Evolutionary conservation across 208 protist species (phyloP).

Genomic region (Trypanosoma conorhini): DNA sequence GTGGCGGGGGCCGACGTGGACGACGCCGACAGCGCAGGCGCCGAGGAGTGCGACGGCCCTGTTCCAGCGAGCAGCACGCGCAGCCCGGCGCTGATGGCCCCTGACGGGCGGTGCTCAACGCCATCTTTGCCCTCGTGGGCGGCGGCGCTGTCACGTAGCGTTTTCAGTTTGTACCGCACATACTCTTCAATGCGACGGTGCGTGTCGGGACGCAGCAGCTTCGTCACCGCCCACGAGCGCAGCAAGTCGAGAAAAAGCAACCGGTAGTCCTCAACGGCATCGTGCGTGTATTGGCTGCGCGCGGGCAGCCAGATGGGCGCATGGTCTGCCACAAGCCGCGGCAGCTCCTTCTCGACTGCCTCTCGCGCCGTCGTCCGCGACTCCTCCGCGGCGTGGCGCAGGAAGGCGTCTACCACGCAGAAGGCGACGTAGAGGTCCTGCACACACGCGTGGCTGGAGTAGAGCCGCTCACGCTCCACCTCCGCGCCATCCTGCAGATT

Average conservation of each 20-base stretch:
- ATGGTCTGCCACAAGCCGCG: slow-evolving; percentile 55
- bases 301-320: slow-evolving; percentile 39
- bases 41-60: slow-evolving; percentile 5
- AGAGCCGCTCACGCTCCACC: slow-evolving; percentile 42
- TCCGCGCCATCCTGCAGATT: slow-evolving; percentile 1
- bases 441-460: slow-evolving; percentile 55
- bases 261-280: slow-evolving; percentile 60
- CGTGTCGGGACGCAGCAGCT: slow-evolving; percentile 37
- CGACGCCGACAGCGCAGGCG: not conserved
- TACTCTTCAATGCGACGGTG: slow-evolving; percentile 64
- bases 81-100: slow-evolving; percentile 13
- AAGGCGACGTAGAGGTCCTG: slow-evolving; percentile 80
- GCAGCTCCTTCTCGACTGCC: slow-evolving; percentile 47
- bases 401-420: slow-evolving; percentile 62
- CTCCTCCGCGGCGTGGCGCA: slow-evolving; percentile 41
- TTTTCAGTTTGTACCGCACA: slow-evolving; percentile 57
- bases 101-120: not conserved
- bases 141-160: slow-evolving; percentile 32
- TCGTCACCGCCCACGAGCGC: slow-evolving; percentile 52
- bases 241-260: slow-evolving; percentile 59
- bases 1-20: slow-evolving; percentile 12
- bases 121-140: slow-evolving; percentile 6
- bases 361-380: slow-evolving; percentile 14
- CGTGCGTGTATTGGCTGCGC: slow-evolving; percentile 25
- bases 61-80: slow-evolving; percentile 7